Percentiles rank a stretch among this genome's conserved stretches.
These are phyloP conservation scores for Garcileccinum viscosum DNA, from an alignment of 1,284 basidiomycete genomes.

Conservation along the genomic window DNA sequence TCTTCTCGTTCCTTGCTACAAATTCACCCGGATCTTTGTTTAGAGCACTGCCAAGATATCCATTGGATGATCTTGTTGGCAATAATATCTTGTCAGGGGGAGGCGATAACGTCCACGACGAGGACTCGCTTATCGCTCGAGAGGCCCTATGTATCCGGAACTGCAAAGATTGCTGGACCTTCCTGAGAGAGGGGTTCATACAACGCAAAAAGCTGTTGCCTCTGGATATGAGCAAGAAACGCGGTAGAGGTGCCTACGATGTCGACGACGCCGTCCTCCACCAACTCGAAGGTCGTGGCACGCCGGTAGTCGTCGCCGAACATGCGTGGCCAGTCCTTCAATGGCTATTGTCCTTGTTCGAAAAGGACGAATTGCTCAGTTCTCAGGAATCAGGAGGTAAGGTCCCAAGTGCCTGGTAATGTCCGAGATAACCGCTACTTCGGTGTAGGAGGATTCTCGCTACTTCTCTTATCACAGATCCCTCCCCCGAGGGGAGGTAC, in stretches of 20 bases:
- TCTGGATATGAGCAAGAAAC: constrained; percentile 41
- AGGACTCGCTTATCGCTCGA: constrained; percentile 62
- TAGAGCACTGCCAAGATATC: constrained; percentile 60
- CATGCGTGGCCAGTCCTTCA: constrained; percentile 70
- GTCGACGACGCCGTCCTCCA: constrained; percentile 34
- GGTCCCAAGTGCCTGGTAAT: constrained; percentile 3
- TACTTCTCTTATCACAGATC: constrained; percentile 69
- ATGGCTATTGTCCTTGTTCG: constrained; percentile 69
- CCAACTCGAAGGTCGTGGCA: constrained; percentile 30
- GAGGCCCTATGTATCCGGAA: constrained; percentile 58
- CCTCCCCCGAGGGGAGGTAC: constrained; percentile 57
- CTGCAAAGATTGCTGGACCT: constrained; percentile 65
- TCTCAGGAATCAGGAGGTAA: constrained; percentile 37
- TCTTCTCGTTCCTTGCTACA: constrained; percentile 61
- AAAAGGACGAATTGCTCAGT: constrained; percentile 60
- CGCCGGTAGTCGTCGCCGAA: constrained; percentile 52
- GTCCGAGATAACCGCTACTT: constrained; percentile 17
- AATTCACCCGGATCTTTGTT: constrained; percentile 61
- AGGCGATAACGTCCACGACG: constrained; percentile 42
- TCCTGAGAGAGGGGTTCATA: constrained; percentile 62
- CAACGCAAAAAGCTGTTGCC: constrained; percentile 41
- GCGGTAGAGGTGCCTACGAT: constrained; percentile 28
- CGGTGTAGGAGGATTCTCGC: constrained; percentile 58
- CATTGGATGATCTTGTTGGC: constrained; percentile 21
- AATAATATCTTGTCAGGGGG: constrained; percentile 12